phyloP scores from a whole-genome alignment of 495 filamentous ascomycete species.

The Viridothelium virens region DNA sequence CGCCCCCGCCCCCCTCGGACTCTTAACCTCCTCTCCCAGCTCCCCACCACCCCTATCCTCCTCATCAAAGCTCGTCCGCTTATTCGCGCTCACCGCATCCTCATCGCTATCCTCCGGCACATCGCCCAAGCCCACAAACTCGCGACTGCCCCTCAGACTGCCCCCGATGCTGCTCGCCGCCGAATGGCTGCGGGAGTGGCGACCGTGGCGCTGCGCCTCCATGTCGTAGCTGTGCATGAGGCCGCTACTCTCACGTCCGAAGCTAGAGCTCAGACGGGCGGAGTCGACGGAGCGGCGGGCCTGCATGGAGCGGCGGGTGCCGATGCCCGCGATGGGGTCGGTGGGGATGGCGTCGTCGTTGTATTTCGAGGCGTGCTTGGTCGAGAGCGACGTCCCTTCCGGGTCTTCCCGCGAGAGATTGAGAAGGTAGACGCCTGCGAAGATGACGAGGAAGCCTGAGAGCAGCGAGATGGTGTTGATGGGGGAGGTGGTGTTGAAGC shows the following conservation, averaged over 20 bases:
- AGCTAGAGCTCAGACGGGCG: conserved; percentile 46
- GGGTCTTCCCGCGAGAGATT: conserved; percentile 90
- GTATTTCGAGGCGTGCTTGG: conserved; percentile 1
- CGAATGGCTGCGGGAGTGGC: conserved; percentile 5
- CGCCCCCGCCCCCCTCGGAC: not conserved
- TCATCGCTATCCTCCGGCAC: conserved; percentile 66
- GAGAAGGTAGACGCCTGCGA: conserved; percentile 92
- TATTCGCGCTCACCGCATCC: conserved; percentile 29
- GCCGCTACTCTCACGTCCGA: conserved; percentile 35
- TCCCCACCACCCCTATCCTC: conserved; percentile 12
- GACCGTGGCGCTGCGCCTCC: conserved; percentile 15
- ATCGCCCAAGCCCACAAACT: conserved; percentile 52
- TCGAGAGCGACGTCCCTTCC: conserved; percentile 61
- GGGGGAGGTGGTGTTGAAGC: conserved; percentile 91
- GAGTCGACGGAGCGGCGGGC: conserved; percentile 59
- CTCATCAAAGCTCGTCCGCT: conserved; percentile 36
- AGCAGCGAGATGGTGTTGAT: conserved; percentile 92
- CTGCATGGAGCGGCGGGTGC: conserved; percentile 91
- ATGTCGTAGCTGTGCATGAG: conserved; percentile 69
- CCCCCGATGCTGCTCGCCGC: not conserved
- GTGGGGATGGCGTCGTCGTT: conserved; percentile 67
- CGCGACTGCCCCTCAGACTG: conserved; percentile 31
- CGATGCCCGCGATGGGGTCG: conserved; percentile 78
- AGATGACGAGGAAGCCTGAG: conserved; percentile 91
- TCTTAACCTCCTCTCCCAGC: not conserved